These are phyloP conservation scores for Claviceps paspali DNA, from an alignment of 2,329 filamentous ascomycete species.

Conservation along the genomic window DNA sequence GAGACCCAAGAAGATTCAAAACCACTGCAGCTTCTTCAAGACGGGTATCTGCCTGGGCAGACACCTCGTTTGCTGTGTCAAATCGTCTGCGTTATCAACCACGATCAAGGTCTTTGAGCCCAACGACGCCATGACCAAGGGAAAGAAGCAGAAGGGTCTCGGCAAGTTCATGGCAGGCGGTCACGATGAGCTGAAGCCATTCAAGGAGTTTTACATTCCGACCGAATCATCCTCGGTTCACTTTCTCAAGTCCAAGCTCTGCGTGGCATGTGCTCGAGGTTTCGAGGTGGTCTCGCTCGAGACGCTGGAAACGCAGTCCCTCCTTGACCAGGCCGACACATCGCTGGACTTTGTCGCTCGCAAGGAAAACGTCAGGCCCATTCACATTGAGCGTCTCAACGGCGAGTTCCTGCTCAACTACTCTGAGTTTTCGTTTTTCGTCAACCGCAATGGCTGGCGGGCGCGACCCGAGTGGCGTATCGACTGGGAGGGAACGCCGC, in stretches of 20 bases:
- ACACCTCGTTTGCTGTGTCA: slow-evolving; percentile 91
- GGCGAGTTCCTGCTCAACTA: slow-evolving; percentile 97
- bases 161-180: slow-evolving; percentile 88
- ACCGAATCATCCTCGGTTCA: slow-evolving; percentile 97
- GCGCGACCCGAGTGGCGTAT: slow-evolving; percentile 94
- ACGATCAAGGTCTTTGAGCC: slow-evolving; percentile 99
- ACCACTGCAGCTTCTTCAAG: slow-evolving; percentile 97
- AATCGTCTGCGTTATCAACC: slow-evolving; percentile 80
- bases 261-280: slow-evolving; percentile 85
- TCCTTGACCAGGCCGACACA: slow-evolving; percentile 94
- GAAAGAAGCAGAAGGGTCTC: slow-evolving; percentile 89
- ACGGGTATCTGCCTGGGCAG: slow-evolving; percentile 87
- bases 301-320: slow-evolving; percentile 92
- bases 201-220: slow-evolving; percentile 98
- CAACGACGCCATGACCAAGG: slow-evolving; percentile 84
- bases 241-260: slow-evolving; percentile 91
- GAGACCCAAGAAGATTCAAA: slow-evolving; percentile 88
- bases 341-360: slow-evolving; percentile 93
- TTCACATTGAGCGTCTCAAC: slow-evolving; percentile 93
- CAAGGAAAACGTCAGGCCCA: slow-evolving; percentile 84
- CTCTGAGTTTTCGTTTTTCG: slow-evolving; percentile 97
- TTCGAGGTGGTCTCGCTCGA: slow-evolving; percentile 96
- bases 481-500: slow-evolving; percentile 89
- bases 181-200: slow-evolving; percentile 88
- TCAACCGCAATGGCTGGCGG: slow-evolving; percentile 96